These are phyloP conservation scores for Fusarium sp. DNA, from an alignment of 2,329 filamentous ascomycete species.

Conservation along the genomic window DNA sequence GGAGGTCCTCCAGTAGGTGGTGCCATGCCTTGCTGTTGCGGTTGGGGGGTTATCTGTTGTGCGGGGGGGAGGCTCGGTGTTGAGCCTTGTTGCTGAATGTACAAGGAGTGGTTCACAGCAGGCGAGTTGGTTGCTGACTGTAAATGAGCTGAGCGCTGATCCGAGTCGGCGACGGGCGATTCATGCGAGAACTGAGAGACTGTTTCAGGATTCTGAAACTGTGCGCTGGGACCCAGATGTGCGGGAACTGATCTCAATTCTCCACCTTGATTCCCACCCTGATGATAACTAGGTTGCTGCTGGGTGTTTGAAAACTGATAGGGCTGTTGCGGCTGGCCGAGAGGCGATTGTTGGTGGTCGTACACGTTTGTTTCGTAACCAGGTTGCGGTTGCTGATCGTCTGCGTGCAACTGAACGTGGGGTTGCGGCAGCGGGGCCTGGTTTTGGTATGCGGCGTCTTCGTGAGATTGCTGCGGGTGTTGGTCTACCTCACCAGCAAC, in stretches of 20 bases:
- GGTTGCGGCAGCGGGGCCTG: constrained; percentile 51
- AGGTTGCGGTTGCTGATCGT: constrained; percentile 51
- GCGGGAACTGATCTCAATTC: constrained; percentile 52
- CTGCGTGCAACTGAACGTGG: constrained; percentile 33
- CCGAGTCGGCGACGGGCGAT: constrained; percentile 64
- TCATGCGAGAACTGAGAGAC: constrained; percentile 72
- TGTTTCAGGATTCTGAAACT: constrained; percentile 65
- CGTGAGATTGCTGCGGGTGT: constrained; percentile 56
- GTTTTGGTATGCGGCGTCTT: constrained; percentile 56
- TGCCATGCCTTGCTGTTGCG: constrained; percentile 58
- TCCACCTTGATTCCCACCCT: constrained; percentile 48
- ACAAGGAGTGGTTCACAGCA: constrained; percentile 54
- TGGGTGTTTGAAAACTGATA: constrained; percentile 49
- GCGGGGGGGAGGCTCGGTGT: constrained; percentile 45
- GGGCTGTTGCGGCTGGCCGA: constrained; percentile 39
- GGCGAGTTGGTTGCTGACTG: constrained; percentile 59
- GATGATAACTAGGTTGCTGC: constrained; percentile 47
- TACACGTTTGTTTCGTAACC: constrained; percentile 51
- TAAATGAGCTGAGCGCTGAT: constrained; percentile 55
- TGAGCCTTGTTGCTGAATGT: constrained; percentile 51
- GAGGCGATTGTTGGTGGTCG: constrained; percentile 51
- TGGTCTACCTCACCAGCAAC: constrained; percentile 59
- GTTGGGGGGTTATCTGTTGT: constrained; percentile 44
- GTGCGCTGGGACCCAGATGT: constrained; percentile 49
- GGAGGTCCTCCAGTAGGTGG: constrained; percentile 58